phyloP scores from a whole-genome alignment of 768 basidiomycete genomes.

The Boletellus ananiceps region DNA sequence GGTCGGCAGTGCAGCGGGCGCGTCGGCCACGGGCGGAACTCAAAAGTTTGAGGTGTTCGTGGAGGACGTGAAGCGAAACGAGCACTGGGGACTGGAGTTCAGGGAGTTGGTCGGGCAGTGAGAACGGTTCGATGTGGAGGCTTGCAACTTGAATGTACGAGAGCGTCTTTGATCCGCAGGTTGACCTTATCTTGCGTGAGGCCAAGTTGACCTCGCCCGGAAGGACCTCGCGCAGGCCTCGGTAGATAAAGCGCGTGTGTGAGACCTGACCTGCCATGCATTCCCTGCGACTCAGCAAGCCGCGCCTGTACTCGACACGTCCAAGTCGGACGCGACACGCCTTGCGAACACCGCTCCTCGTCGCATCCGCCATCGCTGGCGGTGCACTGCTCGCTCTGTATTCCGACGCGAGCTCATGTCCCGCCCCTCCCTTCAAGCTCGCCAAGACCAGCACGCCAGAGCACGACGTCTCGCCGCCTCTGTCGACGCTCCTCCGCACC shows the following conservation, averaged over 20 bases:
- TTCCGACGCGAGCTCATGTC: slow-evolving; percentile 25
- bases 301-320: slow-evolving; percentile 1
- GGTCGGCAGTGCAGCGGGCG: slow-evolving; percentile 51
- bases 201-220: neutral
- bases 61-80: slow-evolving; percentile 62
- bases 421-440: slow-evolving; percentile 17
- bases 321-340: slow-evolving; percentile 2
- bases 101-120: slow-evolving; percentile 28
- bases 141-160: too few relatives aligned
- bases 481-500: slow-evolving; percentile 50
- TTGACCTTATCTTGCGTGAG: too few relatives aligned
- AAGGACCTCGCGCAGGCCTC: neutral
- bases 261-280: slow-evolving; percentile 1
- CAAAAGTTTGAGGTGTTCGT: slow-evolving; percentile 75
- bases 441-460: neutral
- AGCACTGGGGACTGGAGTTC: slow-evolving; percentile 67
- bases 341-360: slow-evolving; percentile 12
- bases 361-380: slow-evolving; percentile 17
- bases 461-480: slow-evolving; percentile 10
- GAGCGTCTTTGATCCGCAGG: too few relatives aligned
- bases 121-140: neutral
- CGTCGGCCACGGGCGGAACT: slow-evolving; percentile 19
- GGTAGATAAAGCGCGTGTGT: too few relatives aligned
- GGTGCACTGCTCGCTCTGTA: slow-evolving; percentile 19
- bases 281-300: slow-evolving; percentile 10